phyloP scores from a whole-genome alignment of 306 rosid species.

The Senna tora region DNA sequence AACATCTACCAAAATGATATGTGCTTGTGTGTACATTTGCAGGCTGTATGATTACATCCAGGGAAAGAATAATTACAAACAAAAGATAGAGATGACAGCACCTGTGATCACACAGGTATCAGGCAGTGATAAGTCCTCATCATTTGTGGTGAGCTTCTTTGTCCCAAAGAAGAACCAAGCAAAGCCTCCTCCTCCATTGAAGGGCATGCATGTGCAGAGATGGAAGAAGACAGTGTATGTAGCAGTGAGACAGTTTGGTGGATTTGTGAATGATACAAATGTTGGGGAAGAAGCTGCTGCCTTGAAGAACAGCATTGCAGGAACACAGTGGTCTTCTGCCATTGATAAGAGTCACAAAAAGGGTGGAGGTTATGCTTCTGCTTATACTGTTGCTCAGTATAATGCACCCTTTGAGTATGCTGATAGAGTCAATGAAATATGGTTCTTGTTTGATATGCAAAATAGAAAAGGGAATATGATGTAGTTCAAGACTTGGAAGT shows the following conservation, averaged over 20 bases:
- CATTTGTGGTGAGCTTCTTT: slow-evolving; percentile 78
- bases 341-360: slow-evolving; percentile 49
- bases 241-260: slow-evolving; percentile 72
- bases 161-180: slow-evolving; percentile 80
- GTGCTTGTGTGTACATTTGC: too few species aligned
- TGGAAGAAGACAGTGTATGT: slow-evolving; percentile 61
- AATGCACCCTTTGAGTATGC: slow-evolving; percentile 75
- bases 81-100: slow-evolving; percentile 81
- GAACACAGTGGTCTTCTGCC: slow-evolving; percentile 65
- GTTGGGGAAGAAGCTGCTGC: slow-evolving; percentile 71
- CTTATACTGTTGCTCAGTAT: slow-evolving; percentile 78
- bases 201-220: slow-evolving; percentile 66
- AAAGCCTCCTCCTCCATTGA: slow-evolving; percentile 74
- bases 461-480: not conserved
- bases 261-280: slow-evolving; percentile 57
- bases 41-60: slow-evolving; percentile 81
- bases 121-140: slow-evolving; percentile 72
- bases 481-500: too few species aligned
- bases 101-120: slow-evolving; percentile 67
- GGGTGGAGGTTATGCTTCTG: slow-evolving; percentile 45
- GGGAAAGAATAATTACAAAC: slow-evolving; percentile 66
- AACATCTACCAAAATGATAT: too few species aligned
- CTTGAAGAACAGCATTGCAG: slow-evolving; percentile 61
- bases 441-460: slow-evolving; percentile 45
- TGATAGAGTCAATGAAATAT: slow-evolving; percentile 70